Base-by-base conservation (phyloP, 768 basidiomycete species). In the Hygrophoropsis aurantiaca region DNA sequence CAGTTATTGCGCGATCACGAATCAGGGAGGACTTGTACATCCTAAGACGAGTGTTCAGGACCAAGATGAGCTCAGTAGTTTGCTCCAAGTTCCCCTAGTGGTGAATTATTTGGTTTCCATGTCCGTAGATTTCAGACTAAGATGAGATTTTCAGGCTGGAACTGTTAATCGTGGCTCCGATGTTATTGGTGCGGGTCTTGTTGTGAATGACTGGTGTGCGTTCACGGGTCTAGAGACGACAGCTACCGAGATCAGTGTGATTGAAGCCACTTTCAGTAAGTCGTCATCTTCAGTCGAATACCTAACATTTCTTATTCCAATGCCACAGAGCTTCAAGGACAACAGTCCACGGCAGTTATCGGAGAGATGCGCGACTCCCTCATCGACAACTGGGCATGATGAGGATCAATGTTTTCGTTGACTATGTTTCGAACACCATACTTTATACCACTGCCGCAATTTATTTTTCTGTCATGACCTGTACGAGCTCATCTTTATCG, bases 131-230 rank as follows among this genome's bases (percentile, higher is more conserved):
- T 24, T n/a, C 42, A 36, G n/a, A 2, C 49, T 56, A 30, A 50
- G 27, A 42, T 38, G 16, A 6, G 4, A 42, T 32, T 27, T 40
- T 4, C 52, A 95, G 93, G 94, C 97, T 42, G 97, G 97, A 19
- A 98, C 97, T 3, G 93, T 99, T 50, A 99, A 98, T 70, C 86
- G 97, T 63, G 97, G 97, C 59, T 97, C 94, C 39, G 97, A 98
- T 59, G 94, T 98, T 30, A 85, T 99, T 54, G 97, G 97, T 24
- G 97, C 95, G 8, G 97, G 97, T 24, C 77, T 98, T 26, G 93
- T 99, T 46, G 97, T 98, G 47, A 99, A 99, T 60, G 97, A 98
- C 66, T 98, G 97, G 97, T 92, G 90, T 72, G 97, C 97, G 9
- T 98, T 98, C 70, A 93, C 94, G n/a, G 97, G 97, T 27, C 77